phyloP scores from a whole-genome alignment of 2,329 filamentous ascomycete species.

The Herpotrichia juniperi region DNA sequence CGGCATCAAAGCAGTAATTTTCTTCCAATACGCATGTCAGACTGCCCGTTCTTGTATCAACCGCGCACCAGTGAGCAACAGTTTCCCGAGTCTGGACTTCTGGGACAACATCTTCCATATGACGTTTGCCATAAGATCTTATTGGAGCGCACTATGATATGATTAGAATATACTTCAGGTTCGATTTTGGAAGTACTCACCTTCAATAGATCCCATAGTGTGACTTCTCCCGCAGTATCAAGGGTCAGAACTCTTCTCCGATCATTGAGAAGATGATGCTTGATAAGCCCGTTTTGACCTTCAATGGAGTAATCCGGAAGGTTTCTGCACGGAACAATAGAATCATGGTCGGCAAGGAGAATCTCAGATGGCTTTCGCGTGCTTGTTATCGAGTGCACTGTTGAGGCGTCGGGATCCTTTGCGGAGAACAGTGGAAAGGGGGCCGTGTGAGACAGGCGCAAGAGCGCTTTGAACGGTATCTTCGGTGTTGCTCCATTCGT shows the following conservation, averaged over 20 bases:
- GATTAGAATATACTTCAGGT: slow-evolving; percentile 19
- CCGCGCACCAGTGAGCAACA: slow-evolving; percentile 94
- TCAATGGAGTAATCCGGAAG: slow-evolving; percentile 70
- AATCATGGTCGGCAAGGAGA: slow-evolving; percentile 46
- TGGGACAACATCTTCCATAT: slow-evolving; percentile 89
- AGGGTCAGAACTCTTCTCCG: slow-evolving; percentile 86
- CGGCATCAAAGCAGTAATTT: slow-evolving; percentile 96
- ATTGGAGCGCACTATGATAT: slow-evolving; percentile 75
- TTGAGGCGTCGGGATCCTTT: slow-evolving; percentile 63
- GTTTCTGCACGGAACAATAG: slow-evolving; percentile 46
- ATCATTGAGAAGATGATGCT: slow-evolving; percentile 90
- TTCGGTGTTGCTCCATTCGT: slow-evolving; percentile 54
- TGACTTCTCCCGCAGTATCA: slow-evolving; percentile 92
- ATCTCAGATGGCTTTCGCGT: slow-evolving; percentile 64
- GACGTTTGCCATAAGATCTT: slow-evolving; percentile 89
- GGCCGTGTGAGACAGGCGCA: slow-evolving; percentile 85
- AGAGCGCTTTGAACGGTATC: slow-evolving; percentile 77
- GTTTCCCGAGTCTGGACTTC: slow-evolving; percentile 87
- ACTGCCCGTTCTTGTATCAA: slow-evolving; percentile 91
- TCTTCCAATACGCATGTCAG: slow-evolving; percentile 90
- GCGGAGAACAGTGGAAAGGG: slow-evolving; percentile 67
- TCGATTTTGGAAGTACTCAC: slow-evolving; percentile 56
- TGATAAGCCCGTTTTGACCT: slow-evolving; percentile 93
- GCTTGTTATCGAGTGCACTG: slow-evolving; percentile 55
- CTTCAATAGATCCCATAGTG: slow-evolving; percentile 92